Evolutionary conservation across 1,284 basidiomycete genomes (phyloP).

Genomic region (Fomitopsis schrenkii): DNA sequence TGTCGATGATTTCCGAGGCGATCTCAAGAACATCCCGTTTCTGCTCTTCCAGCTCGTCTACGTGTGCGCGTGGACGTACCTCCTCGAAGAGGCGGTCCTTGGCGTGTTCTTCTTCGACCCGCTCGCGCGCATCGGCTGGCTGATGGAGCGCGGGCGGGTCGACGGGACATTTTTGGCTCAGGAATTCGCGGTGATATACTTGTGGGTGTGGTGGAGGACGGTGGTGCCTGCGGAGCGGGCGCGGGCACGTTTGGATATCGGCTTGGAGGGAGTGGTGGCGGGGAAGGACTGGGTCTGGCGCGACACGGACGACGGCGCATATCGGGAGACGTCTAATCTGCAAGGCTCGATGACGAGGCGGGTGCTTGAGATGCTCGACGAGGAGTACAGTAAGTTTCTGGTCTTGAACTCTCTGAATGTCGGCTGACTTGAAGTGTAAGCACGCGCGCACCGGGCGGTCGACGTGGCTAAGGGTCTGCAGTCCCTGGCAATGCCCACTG

Average conservation of each 20-base stretch:
- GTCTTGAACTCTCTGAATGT: no score
- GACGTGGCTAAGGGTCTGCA: no score
- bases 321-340: no score
- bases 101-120: neutral
- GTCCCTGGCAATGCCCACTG: no score
- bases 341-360: no score
- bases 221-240: neutral
- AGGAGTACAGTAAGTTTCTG: no score
- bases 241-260: neutral
- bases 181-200: neutral
- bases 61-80: neutral
- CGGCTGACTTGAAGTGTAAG: no score
- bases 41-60: neutral
- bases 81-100: neutral
- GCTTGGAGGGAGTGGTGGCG: neutral
- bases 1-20: neutral
- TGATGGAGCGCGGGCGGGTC: neutral
- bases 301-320: neutral
- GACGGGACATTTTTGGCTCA: neutral
- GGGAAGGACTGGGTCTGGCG: neutral
- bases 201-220: neutral
- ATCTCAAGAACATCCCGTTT: neutral
- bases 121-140: neutral
- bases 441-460: no score
- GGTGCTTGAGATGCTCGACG: no score